Evolutionary conservation across 1,284 basidiomycete species (phyloP), one percentile per base, ranked within the genome.

Genomic region (Chalciporus sp.): DNA sequence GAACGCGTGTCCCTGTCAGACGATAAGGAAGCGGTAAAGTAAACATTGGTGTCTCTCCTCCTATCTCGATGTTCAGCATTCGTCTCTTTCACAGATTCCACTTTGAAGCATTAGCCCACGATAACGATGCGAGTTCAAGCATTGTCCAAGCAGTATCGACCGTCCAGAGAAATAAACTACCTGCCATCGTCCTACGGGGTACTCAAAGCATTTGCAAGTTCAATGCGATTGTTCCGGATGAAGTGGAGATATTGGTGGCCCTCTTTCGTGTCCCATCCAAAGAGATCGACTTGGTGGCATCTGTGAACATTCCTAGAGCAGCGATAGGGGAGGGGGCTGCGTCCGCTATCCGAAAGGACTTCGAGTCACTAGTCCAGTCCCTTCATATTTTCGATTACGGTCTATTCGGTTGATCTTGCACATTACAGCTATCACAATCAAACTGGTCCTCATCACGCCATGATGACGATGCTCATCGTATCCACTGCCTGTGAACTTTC

Each of bases 41-140:
- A 35, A 67, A 72, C 75, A 64, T 42, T 20, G 42, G 50, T 61
- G 40, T 49, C 23, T n/a, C 14, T 48, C 26, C 39, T 31, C 27
- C 4, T 28, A 12, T 40, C 45, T 42, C 42, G 42, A 26, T 43
- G 8, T 51, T 55, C 33, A 52, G 44, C 56, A 58, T 59, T 55
- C 23, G 3, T 53, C 47, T 52, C 46, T 48, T 39, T 41, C 41
- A 54, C 46, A 92, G 96, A 71, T 95, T 88, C 68, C 96, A 98
- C 74, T 99, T 98, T 62, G 81, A 86, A 56, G 90, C 94, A 0
- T 73, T 98, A 40, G 96, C 95, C 11, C 86, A 98, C 67, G 96
- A 99, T 75, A 98, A 98, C 68, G 79, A 82, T 27, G 92, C 96
- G 1, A 65, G 11, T 72, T 79, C 11, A 67, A 71, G 9, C 77